Evolutionary conservation across 1,139 yeast species (phyloP), one percentile per base, ranked within the genome.

Genomic region (Suhomyces ambrosiae): DNA sequence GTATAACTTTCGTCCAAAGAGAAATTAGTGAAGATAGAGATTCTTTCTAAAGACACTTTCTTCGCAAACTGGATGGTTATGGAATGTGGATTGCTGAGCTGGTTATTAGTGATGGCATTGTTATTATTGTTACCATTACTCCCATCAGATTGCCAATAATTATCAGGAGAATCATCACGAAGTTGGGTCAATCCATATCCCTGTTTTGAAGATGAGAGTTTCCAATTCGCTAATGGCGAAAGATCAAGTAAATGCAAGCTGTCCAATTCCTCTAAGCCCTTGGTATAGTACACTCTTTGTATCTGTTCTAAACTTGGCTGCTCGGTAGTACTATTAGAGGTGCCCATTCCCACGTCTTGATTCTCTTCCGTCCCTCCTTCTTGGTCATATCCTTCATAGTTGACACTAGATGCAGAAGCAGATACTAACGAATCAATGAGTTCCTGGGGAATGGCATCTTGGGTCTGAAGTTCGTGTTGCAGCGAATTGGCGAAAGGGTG

Each of bases 141-240:
- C 2, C 97, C 98, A 58, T 94, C 98, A 35, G 95, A 86, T 58
- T 94, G 98, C 99, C 99, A 94, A 58, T 73, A 90, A 3, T 82
- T 66, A 27, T 75, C 73, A 0, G 95, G 86, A 12, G 81, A 76
- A 52, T 87, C 94, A 37, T 86, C 88, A 23, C 94, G 66, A 8
- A 92, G 68, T 48, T 83, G 84, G 15, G 65, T 65, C 9, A 88
- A 71, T 0, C 94, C 95, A 50, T 71, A 80, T 0, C 92, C 95
- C 14, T 75, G 76, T 50, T 90, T 92, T 51, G 44, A 66, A 0
- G 96, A 83, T 1, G 96, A 86, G 0, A 88, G 80, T 30, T 81
- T 76, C 97, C 98, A 92, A 25, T 82, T 74, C 0, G 95, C 97
- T 21, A 86, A 63, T 7, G 83, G 80, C 1, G 96, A 88, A 12